phyloP scores from a whole-genome alignment of 2,329 filamentous ascomycete genomes.

The Fusarium sp. region DNA sequence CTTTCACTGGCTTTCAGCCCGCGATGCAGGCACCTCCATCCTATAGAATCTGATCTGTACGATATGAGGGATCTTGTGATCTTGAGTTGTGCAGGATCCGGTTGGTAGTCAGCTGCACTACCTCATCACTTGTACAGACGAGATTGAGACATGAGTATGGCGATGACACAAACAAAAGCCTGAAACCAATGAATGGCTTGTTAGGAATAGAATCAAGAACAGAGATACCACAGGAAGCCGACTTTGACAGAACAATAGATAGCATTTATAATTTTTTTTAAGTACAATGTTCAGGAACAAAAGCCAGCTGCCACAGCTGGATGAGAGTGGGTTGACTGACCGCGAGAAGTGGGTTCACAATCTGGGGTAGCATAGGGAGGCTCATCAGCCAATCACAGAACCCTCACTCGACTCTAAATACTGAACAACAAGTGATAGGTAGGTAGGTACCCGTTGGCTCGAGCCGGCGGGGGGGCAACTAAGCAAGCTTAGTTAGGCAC shows the following conservation, averaged over 20 bases:
- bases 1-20: slow-evolving; percentile 52
- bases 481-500: too few relatives aligned
- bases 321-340: too few relatives aligned
- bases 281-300: not conserved
- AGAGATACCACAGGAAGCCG: not conserved
- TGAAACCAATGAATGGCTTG: not conserved
- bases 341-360: slow-evolving; percentile 24
- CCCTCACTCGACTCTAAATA: not conserved
- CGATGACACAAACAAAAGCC: not conserved
- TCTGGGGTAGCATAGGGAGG: slow-evolving; percentile 41
- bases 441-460: too few relatives aligned
- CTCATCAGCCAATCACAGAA: slow-evolving; percentile 40
- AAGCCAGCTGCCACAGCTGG: slow-evolving; percentile 13
- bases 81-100: slow-evolving; percentile 3
- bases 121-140: not conserved
- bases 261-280: not conserved
- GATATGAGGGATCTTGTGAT: slow-evolving; percentile 19
- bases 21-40: slow-evolving; percentile 33
- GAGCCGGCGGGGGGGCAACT: too few relatives aligned
- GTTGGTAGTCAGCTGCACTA: slow-evolving; percentile 21
- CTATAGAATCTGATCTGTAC: not conserved
- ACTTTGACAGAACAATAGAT: not conserved
- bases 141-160: not conserved
- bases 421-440: slow-evolving; percentile 14
- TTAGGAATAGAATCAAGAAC: not conserved